These are phyloP conservation scores for Purshia tridentata DNA, from an alignment of 306 rosid species.

Conservation along the genomic window DNA sequence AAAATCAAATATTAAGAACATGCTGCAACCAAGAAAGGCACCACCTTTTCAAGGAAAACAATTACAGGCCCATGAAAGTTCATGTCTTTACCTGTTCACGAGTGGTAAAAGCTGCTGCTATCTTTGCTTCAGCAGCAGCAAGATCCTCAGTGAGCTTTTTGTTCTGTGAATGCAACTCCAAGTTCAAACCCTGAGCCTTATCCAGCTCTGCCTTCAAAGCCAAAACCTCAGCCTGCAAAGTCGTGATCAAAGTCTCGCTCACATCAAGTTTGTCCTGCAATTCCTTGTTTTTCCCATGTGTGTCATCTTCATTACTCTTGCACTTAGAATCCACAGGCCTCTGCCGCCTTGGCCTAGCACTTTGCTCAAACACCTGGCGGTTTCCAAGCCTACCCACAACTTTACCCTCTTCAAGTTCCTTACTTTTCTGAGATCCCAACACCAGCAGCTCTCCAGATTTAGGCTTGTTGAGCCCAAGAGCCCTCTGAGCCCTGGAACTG, in stretches of 20 bases:
- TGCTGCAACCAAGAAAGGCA: background rate
- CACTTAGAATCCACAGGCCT: slow-evolving; percentile 32
- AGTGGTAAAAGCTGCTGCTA: slow-evolving; percentile 25
- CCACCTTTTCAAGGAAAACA: background rate
- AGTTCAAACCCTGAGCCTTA: slow-evolving; percentile 46
- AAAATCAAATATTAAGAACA: background rate
- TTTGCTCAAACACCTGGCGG: slow-evolving; percentile 43
- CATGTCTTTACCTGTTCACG: slow-evolving; percentile 47
- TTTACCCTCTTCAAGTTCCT: slow-evolving; percentile 42
- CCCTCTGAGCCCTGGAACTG: slow-evolving; percentile 36
- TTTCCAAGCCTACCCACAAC: slow-evolving; percentile 33
- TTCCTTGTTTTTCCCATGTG: slow-evolving; percentile 44
- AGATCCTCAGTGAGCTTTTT: slow-evolving; percentile 53
- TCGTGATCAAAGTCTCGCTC: slow-evolving; percentile 55
- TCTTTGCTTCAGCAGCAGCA: slow-evolving; percentile 67
- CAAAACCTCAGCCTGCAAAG: slow-evolving; percentile 55
- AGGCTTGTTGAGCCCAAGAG: slow-evolving; percentile 38
- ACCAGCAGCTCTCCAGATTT: slow-evolving; percentile 44
- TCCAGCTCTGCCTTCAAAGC: slow-evolving; percentile 70
- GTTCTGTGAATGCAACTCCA: slow-evolving; percentile 64
- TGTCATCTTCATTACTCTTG: slow-evolving; percentile 45
- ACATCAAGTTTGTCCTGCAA: slow-evolving; percentile 45
- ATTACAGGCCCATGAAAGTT: background rate
- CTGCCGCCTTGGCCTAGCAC: slow-evolving; percentile 40
- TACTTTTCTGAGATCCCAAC: slow-evolving; percentile 49